phyloP scores from a whole-genome alignment of 345 rosid genomes.

The Carallia brachiata region DNA sequence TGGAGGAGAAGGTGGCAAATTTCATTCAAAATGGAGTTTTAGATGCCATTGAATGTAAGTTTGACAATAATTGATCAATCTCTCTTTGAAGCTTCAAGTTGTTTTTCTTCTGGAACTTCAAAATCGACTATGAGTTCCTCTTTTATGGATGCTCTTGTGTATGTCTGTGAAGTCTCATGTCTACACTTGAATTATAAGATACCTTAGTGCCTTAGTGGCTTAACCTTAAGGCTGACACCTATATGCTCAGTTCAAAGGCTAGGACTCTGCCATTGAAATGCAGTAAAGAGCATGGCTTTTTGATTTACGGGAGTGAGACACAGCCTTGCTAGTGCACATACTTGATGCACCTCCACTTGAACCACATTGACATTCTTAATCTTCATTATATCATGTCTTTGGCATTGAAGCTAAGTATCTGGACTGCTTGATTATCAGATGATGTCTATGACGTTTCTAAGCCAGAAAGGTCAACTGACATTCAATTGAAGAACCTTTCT shows the following conservation, averaged over 20 bases:
- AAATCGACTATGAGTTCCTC: background rate
- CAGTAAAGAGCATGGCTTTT: too few species aligned
- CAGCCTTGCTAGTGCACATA: background rate
- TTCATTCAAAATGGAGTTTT: constrained; percentile 69
- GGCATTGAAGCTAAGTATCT: constrained; percentile 24
- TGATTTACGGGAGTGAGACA: background rate
- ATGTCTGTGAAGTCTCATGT: background rate
- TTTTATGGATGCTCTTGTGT: background rate
- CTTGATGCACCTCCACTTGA: background rate
- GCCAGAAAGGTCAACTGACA: constrained; percentile 17
- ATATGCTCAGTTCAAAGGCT: background rate
- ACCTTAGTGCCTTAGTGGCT: background rate
- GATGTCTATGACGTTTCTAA: constrained; percentile 21
- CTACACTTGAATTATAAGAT: background rate
- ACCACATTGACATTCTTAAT: constrained; percentile 4
- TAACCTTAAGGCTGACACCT: background rate
- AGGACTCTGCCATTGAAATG: background rate
- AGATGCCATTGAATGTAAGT: constrained; percentile 60
- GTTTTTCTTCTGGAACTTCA: background rate
- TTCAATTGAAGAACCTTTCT: constrained; percentile 23
- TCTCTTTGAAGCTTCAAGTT: background rate
- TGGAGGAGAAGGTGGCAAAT: constrained; percentile 57
- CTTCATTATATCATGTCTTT: constrained; percentile 14
- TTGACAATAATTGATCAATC: background rate
- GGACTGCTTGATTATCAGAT: constrained; percentile 45